These are phyloP conservation scores for Alternaria consortialis DNA, from an alignment of 2,329 filamentous ascomycete species.

Conservation along the genomic window DNA sequence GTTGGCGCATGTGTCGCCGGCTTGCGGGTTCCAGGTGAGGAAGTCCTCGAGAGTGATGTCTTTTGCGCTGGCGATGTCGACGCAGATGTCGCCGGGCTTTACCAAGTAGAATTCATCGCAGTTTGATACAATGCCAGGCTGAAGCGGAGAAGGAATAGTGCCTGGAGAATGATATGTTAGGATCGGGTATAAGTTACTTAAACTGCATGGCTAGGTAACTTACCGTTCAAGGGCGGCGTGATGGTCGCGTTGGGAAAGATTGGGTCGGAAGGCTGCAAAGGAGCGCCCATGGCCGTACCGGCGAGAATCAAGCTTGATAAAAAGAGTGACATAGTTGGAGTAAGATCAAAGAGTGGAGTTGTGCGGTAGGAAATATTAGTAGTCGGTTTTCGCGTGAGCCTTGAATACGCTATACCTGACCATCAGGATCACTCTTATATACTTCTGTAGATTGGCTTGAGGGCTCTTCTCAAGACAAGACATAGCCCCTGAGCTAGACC, in stretches of 20 bases:
- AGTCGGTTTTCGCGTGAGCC: neutral
- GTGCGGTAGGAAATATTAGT: neutral
- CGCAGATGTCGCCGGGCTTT: constrained; percentile 12
- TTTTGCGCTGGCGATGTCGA: constrained; percentile 4
- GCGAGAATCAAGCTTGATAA: neutral
- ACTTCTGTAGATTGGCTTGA: neutral
- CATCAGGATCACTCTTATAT: neutral
- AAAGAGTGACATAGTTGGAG: neutral
- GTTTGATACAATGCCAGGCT: constrained; percentile 13
- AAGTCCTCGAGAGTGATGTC: constrained; percentile 19
- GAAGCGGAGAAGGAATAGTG: neutral
- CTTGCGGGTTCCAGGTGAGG: constrained; percentile 19
- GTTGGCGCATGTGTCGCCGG: constrained; percentile 6
- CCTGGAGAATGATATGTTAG: neutral
- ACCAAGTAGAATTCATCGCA: constrained; percentile 22
- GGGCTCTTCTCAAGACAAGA: neutral
- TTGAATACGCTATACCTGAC: neutral
- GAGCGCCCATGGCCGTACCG: neutral
- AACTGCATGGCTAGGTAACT: no score
- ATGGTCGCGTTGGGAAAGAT: neutral
- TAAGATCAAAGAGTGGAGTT: neutral
- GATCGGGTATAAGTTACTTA: neutral
- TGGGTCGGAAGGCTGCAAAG: neutral
- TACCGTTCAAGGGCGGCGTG: neutral
- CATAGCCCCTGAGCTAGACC: neutral